Evolutionary conservation across 2,329 filamentous ascomycete genomes (phyloP), one percentile per base, ranked within the genome.

Genomic region (Byssothecium circinans): DNA sequence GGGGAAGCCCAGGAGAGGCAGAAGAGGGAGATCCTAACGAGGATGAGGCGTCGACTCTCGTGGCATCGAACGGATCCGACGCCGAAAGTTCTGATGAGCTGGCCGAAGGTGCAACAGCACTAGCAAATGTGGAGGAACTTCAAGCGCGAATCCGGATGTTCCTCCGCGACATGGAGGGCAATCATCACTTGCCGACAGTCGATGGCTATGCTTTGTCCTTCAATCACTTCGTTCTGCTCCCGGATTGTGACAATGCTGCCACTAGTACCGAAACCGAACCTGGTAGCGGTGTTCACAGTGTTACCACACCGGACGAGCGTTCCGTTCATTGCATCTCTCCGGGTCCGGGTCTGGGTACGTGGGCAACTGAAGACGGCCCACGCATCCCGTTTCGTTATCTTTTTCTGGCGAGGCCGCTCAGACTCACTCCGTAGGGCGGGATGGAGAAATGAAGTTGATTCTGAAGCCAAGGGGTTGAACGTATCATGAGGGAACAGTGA

Each of bases 351-450:
- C 42, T 65, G 15, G 54, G 52, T 17, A 45, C 46, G 18, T 61
- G 56, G 56, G 30, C 40, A 23, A 46, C 41, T 23, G 43, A 44
- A 11, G 35, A 12, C 29, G 15, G 46, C 40, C 38, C 18, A 32
- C 11, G 6, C 7, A n/a, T 38, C 29, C 37, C 32, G 14, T 40
- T 38, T 6, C 50, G 47, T 10, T 64, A 68, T 45, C 47, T 60
- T 36, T 67, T 68, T 27, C 37, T 55, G 3, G 54, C 37, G 12
- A 58, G 33, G 8, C 67, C 65, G 2, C 54, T 70, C 25, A 57
- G 64, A 8, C 48, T 70, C 12, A 68, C 60, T 18, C 55, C 61
- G n/a, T 59, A 68, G 49, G 54, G 52, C 19, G 7, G 7, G 25
- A 27, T 27, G 25, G n/a, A n/a, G n/a, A n/a, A n/a, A n/a, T n/a